Evolutionary conservation across 495 filamentous ascomycete species (phyloP), one percentile per base, ranked within the genome.

Genomic region (Neurospora discreta): DNA sequence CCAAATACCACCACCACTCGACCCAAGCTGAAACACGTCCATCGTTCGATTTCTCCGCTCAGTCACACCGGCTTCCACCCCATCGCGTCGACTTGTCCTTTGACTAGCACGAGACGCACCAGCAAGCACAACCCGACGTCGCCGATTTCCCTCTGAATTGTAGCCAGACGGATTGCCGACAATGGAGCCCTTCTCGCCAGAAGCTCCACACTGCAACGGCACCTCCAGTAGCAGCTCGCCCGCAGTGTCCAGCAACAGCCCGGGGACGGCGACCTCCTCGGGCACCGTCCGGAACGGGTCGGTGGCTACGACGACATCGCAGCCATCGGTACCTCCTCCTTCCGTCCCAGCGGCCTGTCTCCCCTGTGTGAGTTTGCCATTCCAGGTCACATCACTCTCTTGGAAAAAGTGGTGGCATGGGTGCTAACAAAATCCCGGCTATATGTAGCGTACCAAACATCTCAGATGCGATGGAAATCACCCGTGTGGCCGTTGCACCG

Each of bases 301-400:
- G n/a, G n/a, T 41, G n/a, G 46, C 39, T 68, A 58, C 78, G 77
- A 78, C 77, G 77, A 81, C 80, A 60, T 75, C 76, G 42, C 80
- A 79, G 72, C 71, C 71, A 69, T 67, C 77, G 6, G 73, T 77
- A 44, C 74, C 81, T 74, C 76, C 79, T 68, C 79, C 80, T 39
- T 80, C 83, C 44, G 83, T 85, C 38, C 81, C 82, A 71, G 82
- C 83, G 39, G 83, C 83, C 60, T 85, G 83, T 77, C 81, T 84
- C 46, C 80, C 81, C 43, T 85, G 83, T 77, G 83, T 85, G 76
- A 81, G 83, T 84, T 69, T 65, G 52, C 2, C 13, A 30, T 44
- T 74, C 52, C 68, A 72, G 68, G 11, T 44, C n/a, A 44, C n/a
- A 36, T 71, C 38, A 76, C 76, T 70, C n/a, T 41, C 36, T 65